phyloP scores from a whole-genome alignment of 306 rosid genomes.

The Castanea crenata region DNA sequence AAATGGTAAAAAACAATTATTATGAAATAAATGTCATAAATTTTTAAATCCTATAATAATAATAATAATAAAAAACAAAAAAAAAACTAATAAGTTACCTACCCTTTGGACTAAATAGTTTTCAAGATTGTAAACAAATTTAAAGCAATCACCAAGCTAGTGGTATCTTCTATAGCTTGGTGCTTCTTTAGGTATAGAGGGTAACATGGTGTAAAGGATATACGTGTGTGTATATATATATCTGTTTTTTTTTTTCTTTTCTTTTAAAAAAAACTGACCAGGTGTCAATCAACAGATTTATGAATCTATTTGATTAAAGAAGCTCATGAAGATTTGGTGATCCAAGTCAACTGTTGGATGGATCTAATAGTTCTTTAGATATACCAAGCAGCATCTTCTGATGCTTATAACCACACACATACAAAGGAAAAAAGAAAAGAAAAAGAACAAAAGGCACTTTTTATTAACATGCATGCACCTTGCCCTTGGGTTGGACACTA shows the following conservation, averaged over 20 bases:
- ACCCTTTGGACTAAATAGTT: neutral
- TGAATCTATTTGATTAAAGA: too few species aligned
- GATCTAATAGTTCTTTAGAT: neutral
- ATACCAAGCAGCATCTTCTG: neutral
- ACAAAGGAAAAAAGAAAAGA: neutral
- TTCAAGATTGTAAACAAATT: neutral
- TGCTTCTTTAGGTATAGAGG: neutral
- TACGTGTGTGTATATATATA: too few species aligned
- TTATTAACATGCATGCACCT: neutral
- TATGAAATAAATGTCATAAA: too few species aligned
- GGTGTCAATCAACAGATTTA: too few species aligned
- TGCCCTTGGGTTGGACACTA: neutral
- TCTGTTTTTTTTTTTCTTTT: too few species aligned
- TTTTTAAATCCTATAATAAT: too few species aligned
- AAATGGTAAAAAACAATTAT: too few species aligned
- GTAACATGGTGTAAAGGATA: neutral
- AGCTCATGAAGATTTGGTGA: neutral
- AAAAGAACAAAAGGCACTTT: too few species aligned
- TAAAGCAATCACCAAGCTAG: neutral
- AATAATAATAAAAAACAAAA: too few species aligned
- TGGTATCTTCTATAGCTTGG: neutral
- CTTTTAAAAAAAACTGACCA: too few species aligned
- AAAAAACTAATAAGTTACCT: conserved; percentile 8
- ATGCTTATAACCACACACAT: neutral
- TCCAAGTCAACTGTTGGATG: neutral